Conservation (phyloP, 257 asterid species). For the Solanum appendiculatum region DNA sequence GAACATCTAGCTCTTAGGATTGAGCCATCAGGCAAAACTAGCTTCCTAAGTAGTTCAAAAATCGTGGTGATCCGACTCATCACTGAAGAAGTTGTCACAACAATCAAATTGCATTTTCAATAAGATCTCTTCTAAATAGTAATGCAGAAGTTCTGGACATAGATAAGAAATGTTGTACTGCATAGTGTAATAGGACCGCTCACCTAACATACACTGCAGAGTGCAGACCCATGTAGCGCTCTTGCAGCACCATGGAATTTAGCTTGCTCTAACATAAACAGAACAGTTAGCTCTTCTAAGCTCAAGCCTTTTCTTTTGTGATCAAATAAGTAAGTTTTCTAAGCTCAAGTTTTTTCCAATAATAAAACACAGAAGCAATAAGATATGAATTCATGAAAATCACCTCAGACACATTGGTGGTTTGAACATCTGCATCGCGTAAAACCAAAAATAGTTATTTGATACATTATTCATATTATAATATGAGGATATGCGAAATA, state of each 20-base stretch:
- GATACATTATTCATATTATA: neutral
- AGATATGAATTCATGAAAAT: too few species aligned
- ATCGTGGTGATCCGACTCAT: constrained; percentile 48
- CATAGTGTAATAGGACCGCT: neutral
- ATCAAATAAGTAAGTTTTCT: neutral
- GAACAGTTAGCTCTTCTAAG: neutral
- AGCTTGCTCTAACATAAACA: constrained; percentile 27
- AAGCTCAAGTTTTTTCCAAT: neutral
- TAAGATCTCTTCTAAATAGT: neutral
- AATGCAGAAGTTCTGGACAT: neutral
- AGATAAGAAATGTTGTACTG: neutral
- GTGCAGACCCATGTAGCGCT: neutral
- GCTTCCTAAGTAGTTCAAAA: constrained; percentile 49
- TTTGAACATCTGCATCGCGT: constrained; percentile 13
- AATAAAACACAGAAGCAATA: neutral
- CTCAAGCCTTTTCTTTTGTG: neutral
- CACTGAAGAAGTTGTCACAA: constrained; percentile 7
- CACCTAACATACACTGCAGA: constrained; percentile 54
- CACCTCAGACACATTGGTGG: constrained; percentile 15
- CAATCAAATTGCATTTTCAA: neutral
- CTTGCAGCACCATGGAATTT: constrained; percentile 42
- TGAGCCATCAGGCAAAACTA: constrained; percentile 61
- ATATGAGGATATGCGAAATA: neutral
- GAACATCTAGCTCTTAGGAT: constrained; percentile 48
- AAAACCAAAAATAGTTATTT: neutral